These are phyloP conservation scores for Termitomyces titanicus DNA, from an alignment of 768 basidiomycete species.

Conservation along the genomic window DNA sequence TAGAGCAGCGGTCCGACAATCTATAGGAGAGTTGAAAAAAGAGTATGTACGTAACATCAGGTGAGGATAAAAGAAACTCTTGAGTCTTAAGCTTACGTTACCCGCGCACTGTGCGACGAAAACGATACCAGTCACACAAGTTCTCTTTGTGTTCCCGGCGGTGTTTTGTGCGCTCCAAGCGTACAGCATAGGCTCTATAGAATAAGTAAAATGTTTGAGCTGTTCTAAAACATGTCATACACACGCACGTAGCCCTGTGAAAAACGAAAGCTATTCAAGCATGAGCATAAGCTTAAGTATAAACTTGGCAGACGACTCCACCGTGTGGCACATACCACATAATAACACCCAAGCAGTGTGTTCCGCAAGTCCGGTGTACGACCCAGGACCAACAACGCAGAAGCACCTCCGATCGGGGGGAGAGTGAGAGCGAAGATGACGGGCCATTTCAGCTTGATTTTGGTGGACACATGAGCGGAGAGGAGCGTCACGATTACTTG, in stretches of 20 bases:
- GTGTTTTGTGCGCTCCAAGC: conserved; percentile 39
- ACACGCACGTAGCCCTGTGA: conserved; percentile 28
- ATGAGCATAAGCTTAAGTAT: background rate
- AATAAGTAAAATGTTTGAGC: too few species aligned
- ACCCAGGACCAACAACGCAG: conserved; percentile 30
- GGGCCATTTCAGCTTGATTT: conserved; percentile 36
- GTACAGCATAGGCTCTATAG: conserved; percentile 35
- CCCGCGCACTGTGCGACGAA: conserved; percentile 45
- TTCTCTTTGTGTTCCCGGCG: conserved; percentile 40
- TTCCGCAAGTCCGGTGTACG: conserved; percentile 25
- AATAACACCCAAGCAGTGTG: conserved; percentile 34
- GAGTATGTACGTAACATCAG: too few species aligned
- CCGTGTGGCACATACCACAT: conserved; percentile 31
- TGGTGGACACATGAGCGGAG: conserved; percentile 31
- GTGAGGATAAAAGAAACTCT: too few species aligned
- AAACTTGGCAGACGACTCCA: background rate
- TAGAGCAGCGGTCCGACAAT: conserved; percentile 36
- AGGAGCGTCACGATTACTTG: conserved; percentile 35
- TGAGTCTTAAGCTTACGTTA: too few species aligned
- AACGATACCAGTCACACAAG: conserved; percentile 37
- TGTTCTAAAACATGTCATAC: too few species aligned
- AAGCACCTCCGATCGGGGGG: conserved; percentile 35
- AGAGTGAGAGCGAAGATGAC: conserved; percentile 33
- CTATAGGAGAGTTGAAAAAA: conserved; percentile 8
- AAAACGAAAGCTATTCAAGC: conserved; percentile 27